Conservation (phyloP, 345 rosid species). For the Lumnitzera racemosa region DNA sequence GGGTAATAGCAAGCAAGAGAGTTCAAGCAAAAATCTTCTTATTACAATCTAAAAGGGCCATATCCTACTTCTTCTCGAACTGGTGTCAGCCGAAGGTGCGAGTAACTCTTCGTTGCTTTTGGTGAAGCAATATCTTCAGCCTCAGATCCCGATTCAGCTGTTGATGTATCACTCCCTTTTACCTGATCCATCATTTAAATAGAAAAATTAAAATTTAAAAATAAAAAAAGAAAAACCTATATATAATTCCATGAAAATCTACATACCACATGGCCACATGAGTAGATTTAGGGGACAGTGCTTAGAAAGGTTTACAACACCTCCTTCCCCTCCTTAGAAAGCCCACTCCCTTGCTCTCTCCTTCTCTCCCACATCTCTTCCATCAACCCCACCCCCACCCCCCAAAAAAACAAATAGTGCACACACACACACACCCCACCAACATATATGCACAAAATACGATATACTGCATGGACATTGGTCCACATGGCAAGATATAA, state of each 20-base stretch:
- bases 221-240: neutral
- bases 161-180: conserved; percentile 93
- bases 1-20: neutral
- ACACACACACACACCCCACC: too few relatives aligned
- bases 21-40: neutral
- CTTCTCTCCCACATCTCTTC: too few relatives aligned
- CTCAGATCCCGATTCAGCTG: conserved; percentile 99
- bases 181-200: conserved; percentile 36
- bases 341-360: too few relatives aligned
- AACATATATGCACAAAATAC: neutral
- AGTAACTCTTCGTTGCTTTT: conserved; percentile 70
- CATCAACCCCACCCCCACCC: too few relatives aligned
- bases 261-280: too few relatives aligned
- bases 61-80: conserved; percentile 90
- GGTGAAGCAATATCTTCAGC: conserved; percentile 92
- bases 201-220: neutral
- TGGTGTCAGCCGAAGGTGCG: conserved; percentile 89
- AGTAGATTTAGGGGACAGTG: too few relatives aligned
- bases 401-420: too few relatives aligned
- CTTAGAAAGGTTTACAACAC: too few relatives aligned
- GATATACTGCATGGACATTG: neutral
- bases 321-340: too few relatives aligned
- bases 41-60: neutral
- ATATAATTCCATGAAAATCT: neutral
- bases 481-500: neutral